Base-by-base conservation (phyloP, 176 grass and related monocot genomes). In the Rhynchospora tenuis region DNA sequence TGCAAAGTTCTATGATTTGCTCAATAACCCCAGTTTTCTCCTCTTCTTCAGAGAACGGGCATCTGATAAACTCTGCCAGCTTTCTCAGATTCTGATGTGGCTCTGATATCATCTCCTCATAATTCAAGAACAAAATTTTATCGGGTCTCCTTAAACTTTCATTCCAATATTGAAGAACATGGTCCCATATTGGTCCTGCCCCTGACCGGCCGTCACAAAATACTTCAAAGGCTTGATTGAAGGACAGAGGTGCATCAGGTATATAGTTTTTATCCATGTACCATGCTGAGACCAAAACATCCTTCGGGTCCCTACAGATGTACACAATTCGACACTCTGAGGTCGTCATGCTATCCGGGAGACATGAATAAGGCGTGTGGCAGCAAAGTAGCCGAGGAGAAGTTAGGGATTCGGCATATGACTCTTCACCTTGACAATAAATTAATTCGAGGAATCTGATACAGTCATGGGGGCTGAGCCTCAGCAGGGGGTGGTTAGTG, bases 121-220 rank as follows among this genome's bases (percentile, higher is more conserved):
- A 67, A 12, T 63, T 15, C 16, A 88, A 44, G 44, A 88, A 78
- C n/a, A 88, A 11, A 10, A 83, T 29, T 23, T 12, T 59, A 24
- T 78, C 24, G 3, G 68, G 78, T 16, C 17, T 77, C 52, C 46
- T 76, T 67, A 62, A 6, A 16, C 80, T 83, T 45, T 19, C 26
- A 29, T 66, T 22, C 79, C 33, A 64, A 61, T 83, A 87, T 27
- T 77, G 22, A 33, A 87, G 23, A 2, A 64, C 62, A 45, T 87
- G 56, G 19, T 13, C 20, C 66, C 67, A 65, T 60, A 82, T 62
- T 33, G 22, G 42, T 33, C 73, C 42, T 29, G 3, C 9, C 27
- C 26, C 26, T 11, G 19, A 50, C 6, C 10, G 27, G 58, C 78
- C 19, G 16, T 23, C 48, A 6, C 4, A 80, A 59, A 59, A 59